A percentile compares a stretch with the other conserved stretches of the same genome.
These are phyloP conservation scores for Russula virescens DNA, from an alignment of 768 basidiomycete species.

Conservation along the genomic window DNA sequence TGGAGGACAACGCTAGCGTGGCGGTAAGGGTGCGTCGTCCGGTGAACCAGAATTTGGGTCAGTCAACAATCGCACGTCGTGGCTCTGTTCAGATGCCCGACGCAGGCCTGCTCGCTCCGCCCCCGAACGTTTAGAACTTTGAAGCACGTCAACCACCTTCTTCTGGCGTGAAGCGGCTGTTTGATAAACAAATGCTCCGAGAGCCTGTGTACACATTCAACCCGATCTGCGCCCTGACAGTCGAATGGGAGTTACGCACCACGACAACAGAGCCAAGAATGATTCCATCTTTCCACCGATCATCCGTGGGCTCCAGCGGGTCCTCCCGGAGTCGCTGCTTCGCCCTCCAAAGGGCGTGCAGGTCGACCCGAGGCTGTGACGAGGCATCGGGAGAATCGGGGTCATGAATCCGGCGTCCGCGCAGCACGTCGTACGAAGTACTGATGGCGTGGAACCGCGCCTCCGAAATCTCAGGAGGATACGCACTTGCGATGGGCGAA, in stretches of 20 bases:
- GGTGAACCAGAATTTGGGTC: slow-evolving; percentile 1
- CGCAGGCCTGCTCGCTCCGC: not conserved
- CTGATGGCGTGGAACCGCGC: slow-evolving; percentile 65
- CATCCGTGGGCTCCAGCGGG: slow-evolving; percentile 50
- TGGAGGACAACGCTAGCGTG: not conserved
- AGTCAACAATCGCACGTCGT: slow-evolving; percentile 8
- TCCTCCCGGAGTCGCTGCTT: slow-evolving; percentile 32
- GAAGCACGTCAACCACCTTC: not conserved
- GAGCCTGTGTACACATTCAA: not conserved
- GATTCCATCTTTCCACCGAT: slow-evolving; percentile 60
- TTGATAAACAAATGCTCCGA: slow-evolving; percentile 17
- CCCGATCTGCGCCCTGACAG: not conserved
- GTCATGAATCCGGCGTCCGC: slow-evolving; percentile 36
- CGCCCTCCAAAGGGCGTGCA: slow-evolving; percentile 39
- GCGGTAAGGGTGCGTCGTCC: no score
- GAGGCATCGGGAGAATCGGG: slow-evolving; percentile 26
- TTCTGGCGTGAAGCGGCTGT: not conserved
- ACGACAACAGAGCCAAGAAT: slow-evolving; percentile 50
- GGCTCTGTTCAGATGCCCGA: not conserved
- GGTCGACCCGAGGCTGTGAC: slow-evolving; percentile 13
- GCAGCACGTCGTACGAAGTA: slow-evolving; percentile 59
- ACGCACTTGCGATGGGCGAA: slow-evolving; percentile 40
- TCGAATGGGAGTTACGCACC: slow-evolving; percentile 33
- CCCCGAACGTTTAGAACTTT: not conserved
- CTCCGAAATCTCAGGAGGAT: slow-evolving; percentile 48